Base-by-base conservation (phyloP, 495 filamentous ascomycete genomes). In the Rhypophila decipiens region DNA sequence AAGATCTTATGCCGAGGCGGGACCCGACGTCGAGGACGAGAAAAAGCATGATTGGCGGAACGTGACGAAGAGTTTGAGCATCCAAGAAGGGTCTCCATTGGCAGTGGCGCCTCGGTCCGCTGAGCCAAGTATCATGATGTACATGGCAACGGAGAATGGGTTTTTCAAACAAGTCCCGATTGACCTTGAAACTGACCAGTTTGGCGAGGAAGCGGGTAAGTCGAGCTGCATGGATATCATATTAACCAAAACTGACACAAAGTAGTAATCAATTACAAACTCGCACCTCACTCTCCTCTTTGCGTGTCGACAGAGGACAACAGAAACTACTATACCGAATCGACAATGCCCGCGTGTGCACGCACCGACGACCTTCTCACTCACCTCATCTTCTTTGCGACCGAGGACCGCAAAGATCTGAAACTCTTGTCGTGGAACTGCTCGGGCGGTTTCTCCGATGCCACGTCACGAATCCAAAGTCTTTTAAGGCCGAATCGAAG, bases 361-460 rank as follows among this genome's bases (percentile, higher is more conserved):
- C 24, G 19, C 2, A 21, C 31, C 3, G 22, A 35, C 1, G 44
- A 39, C 13, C n/a, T n/a, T n/a, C 9, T 54, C n/a, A 54, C 51
- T 1, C 51, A 50, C 24, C 46, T 54, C 11, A 31, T 50, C 24
- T 35, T 54, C 3, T 54, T 49, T 13, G 41, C 40, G 8, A 35
- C 39, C 0, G 7, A 35, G 8, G 41, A 54, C 34, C 31, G 33
- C 9, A 18, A 12, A 5, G 39, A 18, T 1, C 20, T 53, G 24
- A 44, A 22, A 1, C 24, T 54, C 3, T 39, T 54, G 1, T 50
- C 46, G 0, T 50, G 51, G 51, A 54, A 50, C 24, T 50, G 51
- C 41, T 54, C 46, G 2, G 40, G 46, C 4, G 46, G 51, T 1
- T 54, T 54, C 23, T 23, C 46, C 5, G 39, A 27, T 3, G 45